Evolutionary conservation across 2,329 filamentous ascomycete species (phyloP), one percentile per base, ranked within the genome.

Genomic region (Chrysoporthe cubensis): DNA sequence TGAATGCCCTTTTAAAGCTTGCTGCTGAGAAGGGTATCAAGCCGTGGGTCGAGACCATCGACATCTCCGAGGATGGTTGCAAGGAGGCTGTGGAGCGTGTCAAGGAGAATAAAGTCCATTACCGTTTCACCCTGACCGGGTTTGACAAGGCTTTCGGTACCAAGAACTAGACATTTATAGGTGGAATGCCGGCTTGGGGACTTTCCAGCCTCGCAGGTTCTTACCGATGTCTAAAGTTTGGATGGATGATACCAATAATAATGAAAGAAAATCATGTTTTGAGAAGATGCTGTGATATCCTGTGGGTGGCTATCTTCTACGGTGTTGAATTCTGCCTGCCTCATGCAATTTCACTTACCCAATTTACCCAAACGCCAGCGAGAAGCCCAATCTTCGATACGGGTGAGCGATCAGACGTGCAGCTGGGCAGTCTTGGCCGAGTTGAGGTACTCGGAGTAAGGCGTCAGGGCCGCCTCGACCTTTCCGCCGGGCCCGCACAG

Each of bases 21-120:
- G 86, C 86, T 3, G 84, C 83, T 13, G 85, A 89, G 71, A 87
- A 85, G 79, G 80, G 81, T 8, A 69, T 74, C 42, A 63, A 65
- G 56, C 70, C 73, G 9, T 67, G 71, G 67, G 71, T 75, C 2
- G 71, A 75, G 70, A 74, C 70, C 46, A 68, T 74, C 21, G 71
- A 71, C 32, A 59, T 76, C 32, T 71, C 68, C 21, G 71, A 64
- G 75, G 83, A 88, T 71, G 90, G 88, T 0, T 89, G 90, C 75
- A 88, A 88, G 77, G 84, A 93, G 80, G 91, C 88, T 0, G 86
- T 93, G 21, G 84, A 89, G 76, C 84, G 89, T 71, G 86, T 94
- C 62, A 87, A 90, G 75, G 87, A 87, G 71, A 91, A 91, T 72
- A 87, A 92, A 76, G 89, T 94, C 16, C 84, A 85, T 44, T 95